Base-by-base conservation (phyloP, 2,329 filamentous ascomycete genomes). In the Myrmaecium sp. region DNA sequence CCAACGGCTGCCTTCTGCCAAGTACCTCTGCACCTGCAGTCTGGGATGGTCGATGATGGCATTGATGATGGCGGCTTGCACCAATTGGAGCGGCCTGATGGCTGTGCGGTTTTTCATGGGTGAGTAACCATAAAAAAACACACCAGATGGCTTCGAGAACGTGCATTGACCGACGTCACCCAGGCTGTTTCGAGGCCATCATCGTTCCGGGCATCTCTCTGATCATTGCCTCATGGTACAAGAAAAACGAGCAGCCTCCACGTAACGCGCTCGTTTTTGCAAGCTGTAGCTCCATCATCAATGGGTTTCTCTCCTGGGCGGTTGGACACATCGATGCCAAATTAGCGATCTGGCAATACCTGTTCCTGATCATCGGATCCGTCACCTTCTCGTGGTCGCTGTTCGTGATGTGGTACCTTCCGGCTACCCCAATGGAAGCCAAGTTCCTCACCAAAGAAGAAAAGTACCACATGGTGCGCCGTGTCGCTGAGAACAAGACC, bases 151-250 rank as follows among this genome's bases (percentile, higher is more conserved):
- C n/a, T n/a, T n/a, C n/a, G n/a, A n/a, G n/a, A n/a, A n/a, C n/a
- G n/a, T n/a, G n/a, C n/a, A n/a, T n/a, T n/a, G n/a, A n/a, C n/a
- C n/a, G n/a, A n/a, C n/a, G n/a, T n/a, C n/a, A n/a, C n/a, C 18
- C 27, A 34, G 30, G 17, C 9, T 43, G 34, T 27, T 36, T 52
- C 2, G 51, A 53, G 25, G 46, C 48, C 5, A 43, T 49, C 14
- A 47, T 46, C 13, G 37, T 43, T 3, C 49, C 49, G 4, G 44
- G 41, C 8, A 40, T 51, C 12, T 49, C 46, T 4, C 38, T 52
- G 15, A 42, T 54, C 18, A 40, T 54, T 20, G 44, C 49, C 4
- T 46, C 42, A 3, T 54, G 54, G 30, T 54, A 54, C 30, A 51
- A 45, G 29, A 54, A 52, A 17, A 34, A 42, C 4, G 51, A 52